phyloP scores from a whole-genome alignment of 805 yeast genomes.

The Ogataea paraovalis region DNA sequence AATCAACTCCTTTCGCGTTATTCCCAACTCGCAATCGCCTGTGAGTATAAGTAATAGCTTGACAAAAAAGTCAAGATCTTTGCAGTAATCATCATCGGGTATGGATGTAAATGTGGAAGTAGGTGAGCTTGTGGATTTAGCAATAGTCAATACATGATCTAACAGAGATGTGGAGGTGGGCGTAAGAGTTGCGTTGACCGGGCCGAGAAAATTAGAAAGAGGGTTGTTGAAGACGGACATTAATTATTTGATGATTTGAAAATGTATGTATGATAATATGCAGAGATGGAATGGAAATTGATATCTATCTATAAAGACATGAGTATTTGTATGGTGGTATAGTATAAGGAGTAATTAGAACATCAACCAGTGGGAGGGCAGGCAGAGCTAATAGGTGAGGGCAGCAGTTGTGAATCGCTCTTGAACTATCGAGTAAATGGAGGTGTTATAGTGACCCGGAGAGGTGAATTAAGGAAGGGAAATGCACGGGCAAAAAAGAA shows the following conservation, averaged over 20 bases:
- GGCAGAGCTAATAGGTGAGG: too few relatives aligned
- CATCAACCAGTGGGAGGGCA: too few relatives aligned
- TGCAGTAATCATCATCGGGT: conserved; percentile 15
- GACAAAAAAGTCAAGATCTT: conserved; percentile 19
- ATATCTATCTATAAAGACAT: too few relatives aligned
- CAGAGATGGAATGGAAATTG: background rate
- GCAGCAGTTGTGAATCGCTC: too few relatives aligned
- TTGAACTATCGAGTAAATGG: too few relatives aligned
- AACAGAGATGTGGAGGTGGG: background rate
- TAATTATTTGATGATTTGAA: too few relatives aligned
- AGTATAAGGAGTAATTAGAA: too few relatives aligned
- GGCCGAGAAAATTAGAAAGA: background rate
- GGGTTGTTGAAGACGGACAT: background rate
- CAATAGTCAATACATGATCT: background rate
- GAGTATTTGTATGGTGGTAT: too few relatives aligned
- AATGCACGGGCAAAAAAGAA: too few relatives aligned
- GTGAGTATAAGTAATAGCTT: conserved; percentile 21
- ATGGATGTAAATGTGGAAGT: conserved; percentile 3
- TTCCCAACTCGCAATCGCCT: conserved; percentile 21
- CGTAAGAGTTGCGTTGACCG: background rate
- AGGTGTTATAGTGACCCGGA: too few relatives aligned
- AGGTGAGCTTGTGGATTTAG: background rate
- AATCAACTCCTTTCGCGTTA: conserved; percentile 17
- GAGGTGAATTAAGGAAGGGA: too few relatives aligned
- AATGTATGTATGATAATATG: background rate